These are phyloP conservation scores for Saturnispora besseyi DNA, from an alignment of 805 yeast genomes.

Conservation along the genomic window DNA sequence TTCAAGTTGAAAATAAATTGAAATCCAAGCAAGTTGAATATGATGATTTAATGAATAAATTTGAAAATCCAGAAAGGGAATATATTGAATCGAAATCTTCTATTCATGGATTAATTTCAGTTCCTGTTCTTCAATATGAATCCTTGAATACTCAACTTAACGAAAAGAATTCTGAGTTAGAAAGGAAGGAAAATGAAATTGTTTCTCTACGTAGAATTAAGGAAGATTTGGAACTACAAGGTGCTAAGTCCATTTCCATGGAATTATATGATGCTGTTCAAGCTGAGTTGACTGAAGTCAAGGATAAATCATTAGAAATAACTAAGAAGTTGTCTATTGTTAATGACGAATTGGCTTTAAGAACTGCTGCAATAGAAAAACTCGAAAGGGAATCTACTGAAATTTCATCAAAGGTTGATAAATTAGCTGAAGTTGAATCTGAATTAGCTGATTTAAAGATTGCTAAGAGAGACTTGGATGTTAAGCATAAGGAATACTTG, in stretches of 20 bases:
- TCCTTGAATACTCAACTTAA: constrained; percentile 7
- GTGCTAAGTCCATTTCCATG: constrained; percentile 10
- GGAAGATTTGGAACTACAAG: constrained; percentile 12
- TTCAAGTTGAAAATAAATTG: not conserved
- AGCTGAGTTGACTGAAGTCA: constrained; percentile 6
- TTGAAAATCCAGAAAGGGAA: constrained; percentile 10
- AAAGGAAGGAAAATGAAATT: constrained; percentile 9
- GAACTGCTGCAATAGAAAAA: constrained; percentile 2
- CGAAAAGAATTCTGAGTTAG: constrained; percentile 1
- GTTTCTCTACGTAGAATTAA: constrained; percentile 6
- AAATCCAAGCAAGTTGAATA: constrained; percentile 5
- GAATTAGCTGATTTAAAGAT: constrained; percentile 3
- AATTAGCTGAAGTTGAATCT: constrained; percentile 5
- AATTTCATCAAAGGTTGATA: constrained; percentile 2
- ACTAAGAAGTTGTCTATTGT: constrained; percentile 7
- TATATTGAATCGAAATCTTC: constrained; percentile 22
- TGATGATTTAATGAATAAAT: not conserved
- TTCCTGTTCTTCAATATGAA: constrained; percentile 11
- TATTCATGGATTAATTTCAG: constrained; percentile 28
- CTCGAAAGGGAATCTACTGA: not conserved
- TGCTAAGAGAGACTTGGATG: constrained; percentile 6
- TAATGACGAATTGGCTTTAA: constrained; percentile 1
- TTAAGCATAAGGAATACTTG: constrained; percentile 5
- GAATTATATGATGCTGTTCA: constrained; percentile 13
- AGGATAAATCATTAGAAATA: constrained; percentile 5